A percentile compares a stretch with the other conserved stretches of the same genome.
These are phyloP conservation scores for Cyberlindnera saturnus DNA, from an alignment of 805 yeast species.

Conservation along the genomic window DNA sequence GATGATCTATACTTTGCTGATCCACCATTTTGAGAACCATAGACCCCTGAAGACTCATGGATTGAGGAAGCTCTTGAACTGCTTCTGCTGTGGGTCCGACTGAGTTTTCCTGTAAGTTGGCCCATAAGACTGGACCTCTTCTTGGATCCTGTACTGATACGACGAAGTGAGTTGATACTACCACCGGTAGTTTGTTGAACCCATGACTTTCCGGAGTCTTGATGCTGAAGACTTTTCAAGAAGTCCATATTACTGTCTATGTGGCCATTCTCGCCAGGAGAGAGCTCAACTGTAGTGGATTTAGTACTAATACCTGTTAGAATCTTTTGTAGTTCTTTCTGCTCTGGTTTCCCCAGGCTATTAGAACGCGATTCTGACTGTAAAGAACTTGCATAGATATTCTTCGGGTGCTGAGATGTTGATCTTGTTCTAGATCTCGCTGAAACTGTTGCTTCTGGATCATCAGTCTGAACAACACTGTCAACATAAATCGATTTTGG, in stretches of 20 bases:
- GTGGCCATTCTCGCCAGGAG: constrained; percentile 21
- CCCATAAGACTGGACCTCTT: constrained; percentile 18
- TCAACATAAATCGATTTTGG: constrained; percentile 22
- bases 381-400: constrained; percentile 23
- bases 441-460: not conserved
- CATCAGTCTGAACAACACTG: constrained; percentile 23
- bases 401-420: constrained; percentile 25
- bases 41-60: constrained; percentile 19
- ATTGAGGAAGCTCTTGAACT: constrained; percentile 25
- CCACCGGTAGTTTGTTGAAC: constrained; percentile 28
- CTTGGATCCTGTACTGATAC: constrained; percentile 23
- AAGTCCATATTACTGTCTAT: constrained; percentile 34
- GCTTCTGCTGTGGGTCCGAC: constrained; percentile 21
- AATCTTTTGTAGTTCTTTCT: constrained; percentile 20
- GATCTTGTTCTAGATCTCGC: constrained; percentile 3
- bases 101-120: constrained; percentile 23
- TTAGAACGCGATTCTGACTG: constrained; percentile 8
- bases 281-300: constrained; percentile 13
- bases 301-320: constrained; percentile 21
- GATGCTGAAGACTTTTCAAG: constrained; percentile 29
- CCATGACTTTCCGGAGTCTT: constrained; percentile 30
- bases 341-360: constrained; percentile 3
- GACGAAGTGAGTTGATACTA: constrained; percentile 23
- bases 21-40: constrained; percentile 2
- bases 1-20: constrained; percentile 13